These are phyloP conservation scores for Linnemannia schmuckeri DNA, from an alignment of 192 early-diverging fungal species.

Conservation along the genomic window DNA sequence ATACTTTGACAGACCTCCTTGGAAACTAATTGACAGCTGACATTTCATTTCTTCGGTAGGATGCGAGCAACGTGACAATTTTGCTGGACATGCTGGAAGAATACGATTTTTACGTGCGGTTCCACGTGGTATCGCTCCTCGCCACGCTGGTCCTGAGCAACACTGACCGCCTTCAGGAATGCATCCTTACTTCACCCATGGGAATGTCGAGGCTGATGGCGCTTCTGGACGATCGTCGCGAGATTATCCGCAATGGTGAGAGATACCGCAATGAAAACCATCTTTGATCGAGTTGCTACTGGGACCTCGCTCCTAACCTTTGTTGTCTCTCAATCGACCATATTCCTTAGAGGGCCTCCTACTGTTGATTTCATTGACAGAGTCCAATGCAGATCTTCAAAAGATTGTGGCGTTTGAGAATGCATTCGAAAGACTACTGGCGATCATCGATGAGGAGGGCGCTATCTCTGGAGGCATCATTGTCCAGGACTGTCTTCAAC, in stretches of 20 bases:
- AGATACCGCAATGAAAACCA: not conserved
- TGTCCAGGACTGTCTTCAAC: conserved; percentile 95
- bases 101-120: conserved; percentile 95
- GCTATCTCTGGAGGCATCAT: conserved; percentile 94
- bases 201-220: conserved; percentile 92
- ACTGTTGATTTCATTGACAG: conserved; percentile 92
- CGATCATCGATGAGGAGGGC: conserved; percentile 91
- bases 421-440: conserved; percentile 93
- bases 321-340: not conserved
- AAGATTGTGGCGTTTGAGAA: conserved; percentile 99
- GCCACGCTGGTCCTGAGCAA: conserved; percentile 76
- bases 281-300: not conserved
- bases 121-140: conserved; percentile 89
- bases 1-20: not conserved
- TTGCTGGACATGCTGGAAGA: conserved; percentile 92
- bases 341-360: conserved; percentile 85
- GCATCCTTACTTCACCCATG: conserved; percentile 87
- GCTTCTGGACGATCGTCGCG: conserved; percentile 91
- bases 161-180: conserved; percentile 79
- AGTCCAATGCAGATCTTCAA: conserved; percentile 95
- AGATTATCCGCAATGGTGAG: conserved; percentile 95
- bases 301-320: not conserved
- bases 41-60: conserved; percentile 40
- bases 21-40: not conserved
- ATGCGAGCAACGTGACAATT: conserved; percentile 77